Conservation (phyloP, 148 eudicot genomes). For the Fagopyrum homotropicum region DNA sequence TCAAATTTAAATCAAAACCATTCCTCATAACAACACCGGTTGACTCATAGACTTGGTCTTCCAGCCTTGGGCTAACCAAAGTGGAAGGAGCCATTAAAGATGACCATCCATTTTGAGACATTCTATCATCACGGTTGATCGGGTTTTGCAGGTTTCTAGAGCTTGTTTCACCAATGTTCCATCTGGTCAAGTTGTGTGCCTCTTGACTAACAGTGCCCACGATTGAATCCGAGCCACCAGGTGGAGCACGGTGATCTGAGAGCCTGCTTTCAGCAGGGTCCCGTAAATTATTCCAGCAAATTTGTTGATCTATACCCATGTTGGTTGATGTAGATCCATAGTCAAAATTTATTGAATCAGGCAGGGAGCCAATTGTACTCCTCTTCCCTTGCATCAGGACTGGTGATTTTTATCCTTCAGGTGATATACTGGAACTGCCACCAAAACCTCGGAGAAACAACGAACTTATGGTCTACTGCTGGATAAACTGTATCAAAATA, state of each 20-base stretch:
- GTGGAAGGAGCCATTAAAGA: slow-evolving; percentile 25
- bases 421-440: slow-evolving; percentile 9
- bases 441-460: background rate
- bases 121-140: slow-evolving; percentile 21
- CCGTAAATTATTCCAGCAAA: slow-evolving; percentile 54
- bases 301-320: slow-evolving; percentile 50
- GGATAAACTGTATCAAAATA: slow-evolving; percentile 25
- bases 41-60: slow-evolving; percentile 18
- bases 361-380: slow-evolving; percentile 69
- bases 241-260: slow-evolving; percentile 34
- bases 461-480: slow-evolving; percentile 9
- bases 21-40: slow-evolving; percentile 27
- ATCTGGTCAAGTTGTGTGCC: slow-evolving; percentile 22
- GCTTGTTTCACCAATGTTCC: slow-evolving; percentile 28
- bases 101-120: slow-evolving; percentile 30
- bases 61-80: slow-evolving; percentile 26
- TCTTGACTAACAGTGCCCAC: slow-evolving; percentile 24
- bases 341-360: slow-evolving; percentile 63
- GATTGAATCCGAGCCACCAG: slow-evolving; percentile 17
- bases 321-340: slow-evolving; percentile 56
- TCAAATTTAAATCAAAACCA: slow-evolving; percentile 34
- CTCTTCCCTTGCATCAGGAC: slow-evolving; percentile 85
- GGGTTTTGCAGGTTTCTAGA: slow-evolving; percentile 21
- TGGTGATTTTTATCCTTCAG: slow-evolving; percentile 17
- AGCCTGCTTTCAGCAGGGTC: slow-evolving; percentile 42